Conservation (phyloP, 768 basidiomycete species). For the Naganishia friedmannii region DNA sequence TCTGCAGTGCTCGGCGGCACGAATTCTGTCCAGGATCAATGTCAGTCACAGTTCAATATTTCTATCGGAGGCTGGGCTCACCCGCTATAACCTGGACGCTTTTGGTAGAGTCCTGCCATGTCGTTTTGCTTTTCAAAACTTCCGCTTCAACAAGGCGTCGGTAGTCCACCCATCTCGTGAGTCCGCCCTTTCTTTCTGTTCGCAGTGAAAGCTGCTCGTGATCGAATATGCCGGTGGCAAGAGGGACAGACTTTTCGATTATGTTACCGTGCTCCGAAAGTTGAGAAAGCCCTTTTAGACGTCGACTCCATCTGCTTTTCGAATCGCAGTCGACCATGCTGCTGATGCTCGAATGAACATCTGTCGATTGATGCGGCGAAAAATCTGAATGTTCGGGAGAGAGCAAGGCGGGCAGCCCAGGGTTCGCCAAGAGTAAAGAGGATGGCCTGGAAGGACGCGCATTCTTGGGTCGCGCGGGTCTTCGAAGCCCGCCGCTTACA, state of each 20-base stretch:
- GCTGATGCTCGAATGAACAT: slow-evolving; percentile 23
- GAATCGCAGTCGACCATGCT: slow-evolving; percentile 18
- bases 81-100: slow-evolving; percentile 16
- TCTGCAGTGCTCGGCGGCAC: slow-evolving; percentile 19
- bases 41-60: background rate
- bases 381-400: background rate
- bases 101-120: slow-evolving; percentile 24
- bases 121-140: slow-evolving; percentile 7
- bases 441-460: slow-evolving; percentile 1
- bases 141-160: slow-evolving; percentile 22
- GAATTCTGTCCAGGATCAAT: slow-evolving; percentile 19
- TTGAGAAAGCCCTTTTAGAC: background rate
- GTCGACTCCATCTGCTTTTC: slow-evolving; percentile 5
- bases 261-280: background rate
- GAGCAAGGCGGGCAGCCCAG: background rate
- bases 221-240: background rate
- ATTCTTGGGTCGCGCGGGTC: background rate
- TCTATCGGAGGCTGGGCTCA: background rate
- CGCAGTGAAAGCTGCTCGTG: background rate
- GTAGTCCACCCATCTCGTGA: slow-evolving; percentile 12
- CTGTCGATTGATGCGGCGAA: slow-evolving; percentile 6
- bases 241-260: background rate
- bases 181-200: background rate
- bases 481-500: background rate
- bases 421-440: background rate